Evolutionary conservation across 345 rosid genomes (phyloP).

Genomic region (Citrus sinensis): DVS_A1.0 CM039163.1:40711501-40712000

Average conservation of each 20-base stretch:
- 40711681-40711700: slow-evolving; percentile 80
- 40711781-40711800: background rate
- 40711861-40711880: slow-evolving; percentile 4
- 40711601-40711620: slow-evolving; percentile 4
- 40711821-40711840: background rate
- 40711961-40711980: background rate
- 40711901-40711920: background rate
- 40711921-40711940: background rate
- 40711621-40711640: slow-evolving; percentile 19
- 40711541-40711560: slow-evolving; percentile 56
- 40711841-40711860: slow-evolving; percentile 1
- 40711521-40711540: slow-evolving; percentile 88
- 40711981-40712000: background rate
- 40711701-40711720: slow-evolving; percentile 90
- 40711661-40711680: slow-evolving; percentile 78
- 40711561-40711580: slow-evolving; percentile 3
- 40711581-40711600: background rate
- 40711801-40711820: background rate
- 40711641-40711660: slow-evolving; percentile 94
- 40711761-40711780: background rate
- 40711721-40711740: slow-evolving; percentile 97
- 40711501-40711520: slow-evolving; percentile 68
- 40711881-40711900: background rate
- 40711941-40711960: background rate
- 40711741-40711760: slow-evolving; percentile 14